These are phyloP conservation scores for Penicillium egyptiacum DNA, from an alignment of 495 filamentous ascomycete genomes.

Conservation along the genomic window DNA sequence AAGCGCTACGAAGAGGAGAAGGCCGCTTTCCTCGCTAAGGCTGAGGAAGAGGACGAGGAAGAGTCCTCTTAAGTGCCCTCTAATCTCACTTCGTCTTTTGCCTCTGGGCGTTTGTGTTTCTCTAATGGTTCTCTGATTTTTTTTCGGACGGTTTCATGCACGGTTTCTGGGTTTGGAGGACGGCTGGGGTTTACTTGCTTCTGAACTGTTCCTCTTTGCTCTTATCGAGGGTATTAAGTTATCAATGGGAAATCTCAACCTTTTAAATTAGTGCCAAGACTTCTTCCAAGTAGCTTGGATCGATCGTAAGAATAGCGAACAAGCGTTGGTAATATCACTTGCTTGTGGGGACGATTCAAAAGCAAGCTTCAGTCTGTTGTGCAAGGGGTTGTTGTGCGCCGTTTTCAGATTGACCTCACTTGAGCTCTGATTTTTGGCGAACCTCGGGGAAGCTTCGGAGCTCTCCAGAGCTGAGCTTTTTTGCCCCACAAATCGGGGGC, in stretches of 20 bases:
- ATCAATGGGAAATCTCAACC: conserved; percentile 37
- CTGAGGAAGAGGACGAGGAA: conserved; percentile 53
- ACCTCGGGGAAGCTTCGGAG: conserved; percentile 2
- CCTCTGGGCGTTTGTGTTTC: conserved; percentile 40
- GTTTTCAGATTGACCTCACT: neutral
- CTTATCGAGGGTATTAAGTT: conserved; percentile 33
- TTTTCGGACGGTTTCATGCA: conserved; percentile 26
- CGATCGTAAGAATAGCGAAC: neutral
- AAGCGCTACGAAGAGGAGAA: conserved; percentile 99
- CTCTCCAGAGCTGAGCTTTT: conserved; percentile 7
- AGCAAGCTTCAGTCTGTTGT: neutral
- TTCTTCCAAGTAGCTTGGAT: neutral
- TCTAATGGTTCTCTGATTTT: conserved; percentile 38
- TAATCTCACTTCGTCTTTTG: conserved; percentile 26
- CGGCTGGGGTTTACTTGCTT: conserved; percentile 44
- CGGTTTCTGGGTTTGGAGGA: conserved; percentile 45
- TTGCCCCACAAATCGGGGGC: conserved; percentile 5
- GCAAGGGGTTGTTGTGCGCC: neutral
- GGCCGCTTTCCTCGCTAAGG: conserved; percentile 69
- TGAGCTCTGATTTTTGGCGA: neutral
- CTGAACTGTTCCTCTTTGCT: conserved; percentile 23
- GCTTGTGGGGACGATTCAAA: neutral
- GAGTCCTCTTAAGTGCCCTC: conserved; percentile 48
- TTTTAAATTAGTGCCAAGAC: conserved; percentile 9
- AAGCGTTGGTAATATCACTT: neutral